Conservation (phyloP, 2,329 filamentous ascomycete genomes). For the Hortaea werneckii region DNA sequence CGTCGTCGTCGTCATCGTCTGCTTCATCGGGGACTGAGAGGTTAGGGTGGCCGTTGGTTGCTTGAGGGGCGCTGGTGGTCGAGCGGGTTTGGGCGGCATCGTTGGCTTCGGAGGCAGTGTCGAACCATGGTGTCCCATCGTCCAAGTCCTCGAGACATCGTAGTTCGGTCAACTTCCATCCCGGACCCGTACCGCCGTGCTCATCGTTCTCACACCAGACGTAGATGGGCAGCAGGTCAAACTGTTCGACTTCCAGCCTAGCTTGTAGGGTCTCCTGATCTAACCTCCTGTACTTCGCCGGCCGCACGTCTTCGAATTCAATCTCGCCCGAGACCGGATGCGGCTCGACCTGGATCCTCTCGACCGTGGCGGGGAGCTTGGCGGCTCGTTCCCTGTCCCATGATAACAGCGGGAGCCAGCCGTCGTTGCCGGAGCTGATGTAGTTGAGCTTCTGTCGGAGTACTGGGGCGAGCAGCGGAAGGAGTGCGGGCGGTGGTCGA, state of each 20-base stretch:
- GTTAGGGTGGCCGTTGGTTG: conserved; percentile 9
- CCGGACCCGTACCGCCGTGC: conserved; percentile 44
- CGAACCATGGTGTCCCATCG: conserved; percentile 49
- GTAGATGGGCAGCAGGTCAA: conserved; percentile 54
- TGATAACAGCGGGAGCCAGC: conserved; percentile 62
- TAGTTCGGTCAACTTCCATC: conserved; percentile 66
- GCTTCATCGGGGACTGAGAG: conserved; percentile 15
- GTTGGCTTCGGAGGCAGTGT: conserved; percentile 52
- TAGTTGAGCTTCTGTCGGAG: conserved; percentile 54
- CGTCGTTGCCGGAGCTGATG: conserved; percentile 43
- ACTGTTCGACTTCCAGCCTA: conserved; percentile 50
- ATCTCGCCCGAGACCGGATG: conserved; percentile 73
- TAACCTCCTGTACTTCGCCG: conserved; percentile 54
- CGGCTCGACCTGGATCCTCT: conserved; percentile 58
- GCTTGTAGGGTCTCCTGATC: conserved; percentile 68
- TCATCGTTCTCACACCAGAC: conserved; percentile 60
- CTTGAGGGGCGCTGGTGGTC: conserved; percentile 7
- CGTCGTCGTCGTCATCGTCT: conserved; percentile 57
- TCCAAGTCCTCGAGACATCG: conserved; percentile 45
- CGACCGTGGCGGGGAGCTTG: conserved; percentile 50
- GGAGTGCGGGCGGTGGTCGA: conserved; percentile 49
- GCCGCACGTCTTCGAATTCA: conserved; percentile 52
- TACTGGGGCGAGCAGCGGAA: conserved; percentile 53
- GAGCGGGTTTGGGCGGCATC: conserved; percentile 21
- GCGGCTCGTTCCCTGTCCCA: conserved; percentile 52